A percentile compares a stretch with the other conserved stretches of the same genome.
Conservation (phyloP, 352 stramenopile genomes). For the Phytophthora foliorum region DNA sequence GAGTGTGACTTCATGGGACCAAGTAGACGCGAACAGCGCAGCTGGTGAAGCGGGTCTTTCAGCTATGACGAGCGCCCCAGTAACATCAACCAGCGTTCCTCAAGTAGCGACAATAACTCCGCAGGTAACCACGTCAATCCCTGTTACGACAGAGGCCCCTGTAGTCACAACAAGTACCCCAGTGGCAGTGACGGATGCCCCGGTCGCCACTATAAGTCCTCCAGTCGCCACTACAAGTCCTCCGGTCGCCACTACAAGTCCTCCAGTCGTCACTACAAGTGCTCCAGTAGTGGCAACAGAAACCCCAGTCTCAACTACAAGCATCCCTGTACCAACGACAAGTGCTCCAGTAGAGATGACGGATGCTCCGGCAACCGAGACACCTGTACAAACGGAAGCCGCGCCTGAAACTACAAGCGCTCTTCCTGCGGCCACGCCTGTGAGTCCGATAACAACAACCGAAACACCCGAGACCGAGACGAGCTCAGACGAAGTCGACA, state of each 20-base stretch:
- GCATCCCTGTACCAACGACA: conserved; percentile 20
- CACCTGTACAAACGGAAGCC: neutral
- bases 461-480: neutral
- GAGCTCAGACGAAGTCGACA: conserved; percentile 8
- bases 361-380: conserved; percentile 8
- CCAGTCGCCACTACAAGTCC: neutral
- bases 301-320: neutral
- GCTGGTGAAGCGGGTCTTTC: conserved; percentile 9
- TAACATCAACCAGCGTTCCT: conserved; percentile 3
- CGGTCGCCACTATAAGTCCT: neutral
- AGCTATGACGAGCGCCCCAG: conserved; percentile 6
- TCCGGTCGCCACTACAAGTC: neutral
- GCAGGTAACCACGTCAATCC: neutral
- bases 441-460: neutral
- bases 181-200: neutral
- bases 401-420: neutral
- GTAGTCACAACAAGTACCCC: neutral
- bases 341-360: conserved; percentile 52
- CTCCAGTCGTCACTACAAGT: neutral
- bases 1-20: conserved; percentile 17
- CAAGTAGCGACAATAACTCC: neutral
- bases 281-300: neutral
- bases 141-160: neutral
- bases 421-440: conserved; percentile 1
- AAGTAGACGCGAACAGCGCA: conserved; percentile 17